Evolutionary conservation across 2,329 filamentous ascomycete genomes (phyloP), one percentile per base, ranked within the genome.

Genomic region (Beauveria brongniartii): DNA sequence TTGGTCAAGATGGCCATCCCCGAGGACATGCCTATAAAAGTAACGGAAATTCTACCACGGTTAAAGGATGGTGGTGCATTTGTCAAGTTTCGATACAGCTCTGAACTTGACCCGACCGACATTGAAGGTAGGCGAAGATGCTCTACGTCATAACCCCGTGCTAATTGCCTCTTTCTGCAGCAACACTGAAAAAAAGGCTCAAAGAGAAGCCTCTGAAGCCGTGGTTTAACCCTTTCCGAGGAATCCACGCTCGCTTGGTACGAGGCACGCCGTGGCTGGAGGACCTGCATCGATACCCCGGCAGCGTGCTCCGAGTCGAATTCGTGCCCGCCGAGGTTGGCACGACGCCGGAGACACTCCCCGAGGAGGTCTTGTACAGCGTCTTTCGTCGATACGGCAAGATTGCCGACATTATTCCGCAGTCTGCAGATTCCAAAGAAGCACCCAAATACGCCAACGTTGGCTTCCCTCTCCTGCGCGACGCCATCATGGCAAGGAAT

Each of bases 51-150:
- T 18, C 73, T 97, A 20, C 92, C 92, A 0, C 83, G 92, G 3
- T 79, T 95, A 30, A 92, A 95, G 68, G 94, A 99, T 70, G 94
- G 94, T 18, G 94, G 94, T 14, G 91, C 91, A 0, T 97, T 95
- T 71, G 87, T 97, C 72, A 97, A 95, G 72, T 92, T 95, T 70
- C 82, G 81, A 18, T 83, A 80, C 58, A 73, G 76, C 44, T 63
- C 72, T 1, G 72, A 71, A 12, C 67, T 75, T 10, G 70, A 74
- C 4, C 68, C 75, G 3, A 71, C 75, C 52, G 68, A 79, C 53
- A 69, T 81, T 53, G 78, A 82, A 69, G 69, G 76, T 77, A 67
- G 37, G 65, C 66, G 10, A 3, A n/a, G 9, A 14, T 22, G 22
- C 16, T 18, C 18, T 30, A 37, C 16, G 5, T 28, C 8, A 12